Evolutionary conservation across 768 basidiomycete species (phyloP).

Genomic region (Phlegmacium glaucopus): DNA sequence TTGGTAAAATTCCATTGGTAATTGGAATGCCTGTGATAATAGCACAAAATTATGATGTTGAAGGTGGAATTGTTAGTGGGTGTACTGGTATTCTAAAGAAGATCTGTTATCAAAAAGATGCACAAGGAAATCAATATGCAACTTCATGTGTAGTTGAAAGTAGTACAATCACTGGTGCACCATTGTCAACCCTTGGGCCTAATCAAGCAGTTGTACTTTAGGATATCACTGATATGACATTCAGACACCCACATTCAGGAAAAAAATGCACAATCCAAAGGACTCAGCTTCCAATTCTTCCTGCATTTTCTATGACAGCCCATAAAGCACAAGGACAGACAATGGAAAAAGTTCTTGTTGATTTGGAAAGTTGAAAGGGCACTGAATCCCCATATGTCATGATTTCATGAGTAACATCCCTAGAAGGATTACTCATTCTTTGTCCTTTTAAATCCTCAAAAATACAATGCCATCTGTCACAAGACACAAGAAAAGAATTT

Average conservation of each 20-base stretch:
- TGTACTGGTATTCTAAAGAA: conserved; percentile 18
- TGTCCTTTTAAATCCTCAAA: conserved; percentile 9
- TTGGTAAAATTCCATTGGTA: conserved; percentile 30
- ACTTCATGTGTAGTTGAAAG: conserved; percentile 23
- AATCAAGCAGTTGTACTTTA: conserved; percentile 17
- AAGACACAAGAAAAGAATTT: conserved; percentile 8
- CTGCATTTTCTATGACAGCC: conserved; percentile 37
- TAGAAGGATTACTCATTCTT: conserved; percentile 29
- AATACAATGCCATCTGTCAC: conserved; percentile 10
- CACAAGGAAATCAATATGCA: conserved; percentile 12
- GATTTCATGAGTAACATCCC: conserved; percentile 28
- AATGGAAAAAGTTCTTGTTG: conserved; percentile 25
- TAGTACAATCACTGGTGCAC: background rate
- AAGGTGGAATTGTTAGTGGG: conserved; percentile 35
- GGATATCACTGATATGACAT: conserved; percentile 17
- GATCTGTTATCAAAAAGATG: conserved; percentile 20
- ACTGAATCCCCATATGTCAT: conserved; percentile 39
- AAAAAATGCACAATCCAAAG: conserved; percentile 20
- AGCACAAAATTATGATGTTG: conserved; percentile 33
- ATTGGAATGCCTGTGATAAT: conserved; percentile 40
- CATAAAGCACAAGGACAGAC: conserved; percentile 40
- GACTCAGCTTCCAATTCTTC: conserved; percentile 31
- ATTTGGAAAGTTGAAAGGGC: conserved; percentile 26
- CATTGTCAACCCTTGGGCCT: conserved; percentile 14
- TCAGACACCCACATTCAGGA: conserved; percentile 17